phyloP scores from a whole-genome alignment of 805 yeast species.

The Kodamaea fukazawae region DNA sequence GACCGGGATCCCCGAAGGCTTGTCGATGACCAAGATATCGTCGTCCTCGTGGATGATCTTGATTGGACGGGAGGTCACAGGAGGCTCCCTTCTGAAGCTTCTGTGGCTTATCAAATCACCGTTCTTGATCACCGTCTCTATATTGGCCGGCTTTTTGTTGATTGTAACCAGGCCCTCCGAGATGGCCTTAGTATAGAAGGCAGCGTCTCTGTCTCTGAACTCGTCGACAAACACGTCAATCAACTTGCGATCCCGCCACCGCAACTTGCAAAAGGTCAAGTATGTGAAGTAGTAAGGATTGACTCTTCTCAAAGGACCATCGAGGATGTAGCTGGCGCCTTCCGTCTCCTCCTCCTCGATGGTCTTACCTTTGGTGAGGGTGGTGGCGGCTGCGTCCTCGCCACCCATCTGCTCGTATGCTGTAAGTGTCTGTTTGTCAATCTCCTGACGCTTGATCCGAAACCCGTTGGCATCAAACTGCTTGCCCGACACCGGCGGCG shows the following conservation, averaged over 20 bases:
- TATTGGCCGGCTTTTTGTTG: slow-evolving; percentile 61
- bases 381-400: slow-evolving; percentile 16
- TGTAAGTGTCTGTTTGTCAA: slow-evolving; percentile 42
- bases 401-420: slow-evolving; percentile 44
- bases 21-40: slow-evolving; percentile 77
- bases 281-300: slow-evolving; percentile 88
- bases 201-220: slow-evolving; percentile 73
- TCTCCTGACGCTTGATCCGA: slow-evolving; percentile 41
- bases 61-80: slow-evolving; percentile 61
- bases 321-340: slow-evolving; percentile 54
- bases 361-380: slow-evolving; percentile 26
- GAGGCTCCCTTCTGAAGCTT: slow-evolving; percentile 88
- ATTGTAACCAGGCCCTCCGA: slow-evolving; percentile 67
- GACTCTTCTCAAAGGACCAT: slow-evolving; percentile 66
- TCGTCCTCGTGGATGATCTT: slow-evolving; percentile 72
- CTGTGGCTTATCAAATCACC: slow-evolving; percentile 82
- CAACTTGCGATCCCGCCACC: slow-evolving; percentile 87
- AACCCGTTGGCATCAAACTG: slow-evolving; percentile 47
- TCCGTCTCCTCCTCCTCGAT: slow-evolving; percentile 57
- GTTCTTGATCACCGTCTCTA: slow-evolving; percentile 66
- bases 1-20: slow-evolving; percentile 92
- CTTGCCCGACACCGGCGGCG: slow-evolving; percentile 4
- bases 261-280: slow-evolving; percentile 80
- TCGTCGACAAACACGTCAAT: slow-evolving; percentile 80
- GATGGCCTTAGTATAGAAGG: slow-evolving; percentile 55